Conservation (phyloP, 148 eudicot genomes). For the Drosera capensis region DNA sequence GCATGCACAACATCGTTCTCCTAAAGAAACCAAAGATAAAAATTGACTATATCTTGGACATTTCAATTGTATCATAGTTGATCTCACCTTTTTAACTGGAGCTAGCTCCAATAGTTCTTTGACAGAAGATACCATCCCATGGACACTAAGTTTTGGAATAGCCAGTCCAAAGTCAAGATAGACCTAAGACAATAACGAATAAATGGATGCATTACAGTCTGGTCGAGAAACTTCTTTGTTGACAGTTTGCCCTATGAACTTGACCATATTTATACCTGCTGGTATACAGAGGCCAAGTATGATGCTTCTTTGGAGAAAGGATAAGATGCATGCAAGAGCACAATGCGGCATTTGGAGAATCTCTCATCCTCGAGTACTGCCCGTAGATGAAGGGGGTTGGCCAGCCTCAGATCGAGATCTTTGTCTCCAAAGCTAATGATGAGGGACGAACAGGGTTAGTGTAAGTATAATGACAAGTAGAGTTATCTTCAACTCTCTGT, state of each 20-base stretch:
- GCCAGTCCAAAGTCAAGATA: conserved; percentile 92
- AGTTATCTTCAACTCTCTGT: neutral
- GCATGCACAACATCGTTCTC: conserved; percentile 8
- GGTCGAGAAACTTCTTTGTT: neutral
- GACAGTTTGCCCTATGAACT: conserved; percentile 2
- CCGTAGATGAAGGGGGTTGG: conserved; percentile 93
- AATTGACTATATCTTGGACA: too few relatives aligned
- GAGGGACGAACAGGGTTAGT: neutral
- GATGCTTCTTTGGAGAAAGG: conserved; percentile 98
- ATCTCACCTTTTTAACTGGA: conserved; percentile 86
- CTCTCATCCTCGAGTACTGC: conserved; percentile 72
- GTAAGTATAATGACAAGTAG: neutral
- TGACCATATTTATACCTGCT: conserved; percentile 38
- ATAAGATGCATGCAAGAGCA: conserved; percentile 88
- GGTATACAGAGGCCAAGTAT: conserved; percentile 72
- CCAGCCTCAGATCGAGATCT: conserved; percentile 74
- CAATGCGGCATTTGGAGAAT: conserved; percentile 54
- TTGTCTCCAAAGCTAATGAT: conserved; percentile 80
- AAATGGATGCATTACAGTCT: neutral
- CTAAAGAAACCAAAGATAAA: too few relatives aligned
- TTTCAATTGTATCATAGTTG: too few relatives aligned
- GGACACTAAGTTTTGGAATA: conserved; percentile 63
- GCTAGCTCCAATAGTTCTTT: conserved; percentile 88
- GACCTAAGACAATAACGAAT: conserved; percentile 27
- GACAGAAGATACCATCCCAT: conserved; percentile 78